A percentile compares a stretch with the other conserved stretches of the same genome.
Evolutionary conservation across 768 basidiomycete species (phyloP).

Genomic region (Candolleomyces aberdarensis): DNA sequence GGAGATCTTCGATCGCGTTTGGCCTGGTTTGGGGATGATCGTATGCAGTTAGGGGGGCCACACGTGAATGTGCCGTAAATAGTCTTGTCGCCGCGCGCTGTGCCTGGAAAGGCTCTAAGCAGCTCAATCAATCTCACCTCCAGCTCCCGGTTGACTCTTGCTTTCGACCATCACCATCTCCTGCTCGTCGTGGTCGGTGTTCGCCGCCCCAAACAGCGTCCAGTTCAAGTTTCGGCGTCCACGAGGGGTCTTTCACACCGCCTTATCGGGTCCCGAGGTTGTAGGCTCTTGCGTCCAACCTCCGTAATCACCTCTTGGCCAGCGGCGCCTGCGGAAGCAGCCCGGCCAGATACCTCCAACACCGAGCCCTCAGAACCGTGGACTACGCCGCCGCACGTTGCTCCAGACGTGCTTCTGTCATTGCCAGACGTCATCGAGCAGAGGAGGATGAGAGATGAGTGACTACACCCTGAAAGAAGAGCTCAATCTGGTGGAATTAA

Average conservation of each 20-base stretch:
- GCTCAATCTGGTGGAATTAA: conserved; percentile 19
- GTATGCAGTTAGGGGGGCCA: background rate
- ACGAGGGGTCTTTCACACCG: background rate
- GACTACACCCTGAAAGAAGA: conserved; percentile 27
- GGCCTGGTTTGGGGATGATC: background rate
- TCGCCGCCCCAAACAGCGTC: background rate
- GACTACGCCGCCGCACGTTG: background rate
- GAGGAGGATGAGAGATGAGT: conserved; percentile 34
- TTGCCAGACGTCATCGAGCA: conserved; percentile 2
- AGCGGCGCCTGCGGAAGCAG: too few species aligned
- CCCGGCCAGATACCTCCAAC: too few species aligned
- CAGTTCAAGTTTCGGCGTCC: background rate
- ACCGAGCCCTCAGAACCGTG: too few species aligned
- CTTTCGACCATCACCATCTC: conserved; percentile 5
- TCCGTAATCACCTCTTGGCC: background rate
- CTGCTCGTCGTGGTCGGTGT: background rate
- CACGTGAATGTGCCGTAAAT: conserved; percentile 5
- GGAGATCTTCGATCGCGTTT: background rate
- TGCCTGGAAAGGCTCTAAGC: background rate
- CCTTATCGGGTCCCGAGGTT: background rate
- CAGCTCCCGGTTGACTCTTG: background rate
- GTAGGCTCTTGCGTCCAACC: background rate
- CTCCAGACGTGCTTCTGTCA: background rate
- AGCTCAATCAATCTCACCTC: background rate
- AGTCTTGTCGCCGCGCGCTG: conserved; percentile 1